phyloP scores from a whole-genome alignment of 2,329 filamentous ascomycete genomes.

The Metarhizium sp. region DNA sequence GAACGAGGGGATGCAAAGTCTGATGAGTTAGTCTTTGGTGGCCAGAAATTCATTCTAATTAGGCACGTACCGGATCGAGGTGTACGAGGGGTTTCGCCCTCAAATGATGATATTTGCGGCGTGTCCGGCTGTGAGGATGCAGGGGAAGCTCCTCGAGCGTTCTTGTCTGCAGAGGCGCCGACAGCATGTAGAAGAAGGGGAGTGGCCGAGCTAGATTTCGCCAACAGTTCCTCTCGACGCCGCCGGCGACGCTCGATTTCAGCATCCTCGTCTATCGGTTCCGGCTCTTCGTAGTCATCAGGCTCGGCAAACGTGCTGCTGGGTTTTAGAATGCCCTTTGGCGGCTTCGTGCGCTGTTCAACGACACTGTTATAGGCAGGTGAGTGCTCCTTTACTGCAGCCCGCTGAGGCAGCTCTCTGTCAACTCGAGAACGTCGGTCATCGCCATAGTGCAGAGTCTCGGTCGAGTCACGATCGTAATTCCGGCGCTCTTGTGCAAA shows the following conservation, averaged over 20 bases:
- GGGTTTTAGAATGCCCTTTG: not conserved
- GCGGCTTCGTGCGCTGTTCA: conserved; percentile 52
- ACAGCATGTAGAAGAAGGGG: conserved; percentile 69
- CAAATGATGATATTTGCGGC: conserved; percentile 21
- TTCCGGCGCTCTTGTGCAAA: conserved; percentile 19
- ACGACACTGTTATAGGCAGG: conserved; percentile 51
- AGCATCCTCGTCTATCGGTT: conserved; percentile 68
- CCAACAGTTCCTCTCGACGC: conserved; percentile 73
- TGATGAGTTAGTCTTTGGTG: conserved; percentile 16
- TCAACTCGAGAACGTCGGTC: conserved; percentile 23
- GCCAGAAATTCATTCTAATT: not conserved
- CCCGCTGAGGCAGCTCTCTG: conserved; percentile 53
- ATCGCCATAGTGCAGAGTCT: conserved; percentile 7
- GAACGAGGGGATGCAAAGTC: conserved; percentile 31
- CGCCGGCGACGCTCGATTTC: conserved; percentile 79
- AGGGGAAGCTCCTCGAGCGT: conserved; percentile 43
- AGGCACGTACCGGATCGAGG: conserved; percentile 36
- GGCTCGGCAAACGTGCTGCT: conserved; percentile 17
- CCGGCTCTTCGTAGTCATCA: conserved; percentile 41
- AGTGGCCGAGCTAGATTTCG: conserved; percentile 67
- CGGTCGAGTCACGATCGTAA: conserved; percentile 3
- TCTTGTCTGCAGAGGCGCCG: conserved; percentile 50
- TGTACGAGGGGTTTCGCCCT: conserved; percentile 31
- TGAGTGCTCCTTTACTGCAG: conserved; percentile 48
- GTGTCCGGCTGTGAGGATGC: conserved; percentile 38